phyloP scores from a whole-genome alignment of 768 basidiomycete genomes.

The Candolleomyces aberdarensis region DNA sequence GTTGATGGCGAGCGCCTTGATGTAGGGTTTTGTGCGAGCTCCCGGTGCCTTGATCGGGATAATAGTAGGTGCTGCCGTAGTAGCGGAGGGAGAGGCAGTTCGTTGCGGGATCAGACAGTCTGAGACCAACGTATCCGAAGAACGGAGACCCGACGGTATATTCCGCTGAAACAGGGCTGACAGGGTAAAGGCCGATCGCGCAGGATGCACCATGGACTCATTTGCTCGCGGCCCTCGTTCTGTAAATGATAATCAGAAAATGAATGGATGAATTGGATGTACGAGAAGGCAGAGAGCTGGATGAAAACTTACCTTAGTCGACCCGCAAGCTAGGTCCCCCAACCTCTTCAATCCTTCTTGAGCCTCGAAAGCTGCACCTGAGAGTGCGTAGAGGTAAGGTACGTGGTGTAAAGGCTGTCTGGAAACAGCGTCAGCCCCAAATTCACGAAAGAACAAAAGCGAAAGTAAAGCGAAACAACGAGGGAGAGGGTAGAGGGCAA shows the following conservation, averaged over 20 bases:
- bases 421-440: too few species aligned
- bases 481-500: too few species aligned
- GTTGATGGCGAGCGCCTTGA: constrained; percentile 58
- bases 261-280: not conserved
- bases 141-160: constrained; percentile 72
- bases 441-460: too few species aligned
- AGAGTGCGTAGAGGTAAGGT: constrained; percentile 76
- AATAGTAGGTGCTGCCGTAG: constrained; percentile 10
- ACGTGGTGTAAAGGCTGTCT: constrained; percentile 79
- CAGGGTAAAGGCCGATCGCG: constrained; percentile 81
- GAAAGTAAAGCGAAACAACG: too few species aligned
- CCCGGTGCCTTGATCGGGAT: constrained; percentile 58
- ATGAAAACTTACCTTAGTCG: constrained; percentile 57
- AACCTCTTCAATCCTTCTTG: constrained; percentile 67
- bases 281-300: not conserved
- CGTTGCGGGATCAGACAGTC: constrained; percentile 39
- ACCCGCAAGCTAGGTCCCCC: constrained; percentile 65
- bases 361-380: constrained; percentile 65
- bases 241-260: constrained; percentile 19
- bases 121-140: constrained; percentile 51
- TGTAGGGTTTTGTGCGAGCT: constrained; percentile 56
- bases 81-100: constrained; percentile 8
- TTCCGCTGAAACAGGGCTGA: constrained; percentile 73
- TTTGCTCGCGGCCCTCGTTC: constrained; percentile 91
- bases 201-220: constrained; percentile 90